Base-by-base conservation (phyloP, 192 early-diverging fungal genomes). In the Mortierella hygrophila region DNA sequence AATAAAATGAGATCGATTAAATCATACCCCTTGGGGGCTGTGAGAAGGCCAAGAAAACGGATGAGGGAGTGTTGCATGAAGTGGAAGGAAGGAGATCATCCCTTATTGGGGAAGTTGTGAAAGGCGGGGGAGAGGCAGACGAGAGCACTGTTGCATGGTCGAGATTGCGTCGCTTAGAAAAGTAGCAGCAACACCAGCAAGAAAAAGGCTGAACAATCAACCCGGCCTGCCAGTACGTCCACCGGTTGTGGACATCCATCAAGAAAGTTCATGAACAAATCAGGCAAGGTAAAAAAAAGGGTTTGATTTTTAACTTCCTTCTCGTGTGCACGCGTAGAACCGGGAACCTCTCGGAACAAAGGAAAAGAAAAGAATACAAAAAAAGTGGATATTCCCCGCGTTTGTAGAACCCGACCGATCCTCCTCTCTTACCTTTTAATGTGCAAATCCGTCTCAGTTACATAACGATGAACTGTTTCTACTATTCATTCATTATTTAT, bases 351-450 rank as follows among this genome's bases (percentile, higher is more conserved):
- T 23, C 57, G 75, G 54, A 76, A 40, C 42, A 65, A 37, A 76
- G 37, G 10, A 6, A 65, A 41, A 6, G 2, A 26, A 37, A 35
- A 26, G 3, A 23, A 4, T 76, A 5, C 15, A 41, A 54, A 78
- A 84, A 84, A 85, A 85, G 77, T 85, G 82, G 82, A 85, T 78
- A n/a, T 79, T 85, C 82, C 82, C 82, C 82, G 82, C 82, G 60
- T 85, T 85, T 85, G 57, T 26, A 26, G 54, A 55, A 49, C 38
- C 35, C 41, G 60, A 55, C 44, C 40, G 57, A 52, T 74, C 16
- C 29, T 20, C n/a, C 32, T 54, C 29, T 54, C 65, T 26, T 38
- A 37, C 26, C 49, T n/a, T 29, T 32, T 65, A 32, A 3, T 6
- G 26, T 9, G 9, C 1, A 15, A 41, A 46, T 16, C 23, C 21